Evolutionary conservation across 208 protist species (phyloP).

Genomic region (Trypanosoma scelopori): DNA sequence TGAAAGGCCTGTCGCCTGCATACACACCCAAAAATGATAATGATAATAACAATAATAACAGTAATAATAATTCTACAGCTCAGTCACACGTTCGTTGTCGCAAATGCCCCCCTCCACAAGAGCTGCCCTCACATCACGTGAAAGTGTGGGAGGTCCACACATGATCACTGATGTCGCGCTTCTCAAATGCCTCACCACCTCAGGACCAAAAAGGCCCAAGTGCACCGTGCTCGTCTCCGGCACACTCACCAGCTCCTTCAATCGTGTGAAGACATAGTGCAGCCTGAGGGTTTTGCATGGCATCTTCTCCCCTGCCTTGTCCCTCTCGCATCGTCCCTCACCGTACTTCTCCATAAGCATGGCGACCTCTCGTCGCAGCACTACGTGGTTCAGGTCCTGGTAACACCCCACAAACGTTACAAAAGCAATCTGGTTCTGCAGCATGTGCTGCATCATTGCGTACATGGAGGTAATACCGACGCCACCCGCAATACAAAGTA

Average conservation of each 20-base stretch:
- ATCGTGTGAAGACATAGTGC: constrained; percentile 16
- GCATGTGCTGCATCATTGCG: constrained; percentile 47
- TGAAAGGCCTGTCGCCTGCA: no score
- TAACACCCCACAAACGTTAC: constrained; percentile 60
- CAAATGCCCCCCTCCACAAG: constrained; percentile 45
- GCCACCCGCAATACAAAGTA: constrained; percentile 67
- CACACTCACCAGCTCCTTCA: constrained; percentile 1
- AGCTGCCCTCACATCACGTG: constrained; percentile 19
- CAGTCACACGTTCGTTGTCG: constrained; percentile 30
- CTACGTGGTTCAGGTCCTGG: constrained; percentile 32
- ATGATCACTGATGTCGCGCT: constrained; percentile 32
- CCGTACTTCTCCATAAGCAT: constrained; percentile 27
- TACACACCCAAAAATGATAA: no score
- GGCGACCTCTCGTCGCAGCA: constrained; percentile 47
- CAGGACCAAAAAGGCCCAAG: constrained; percentile 15
- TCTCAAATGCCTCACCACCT: constrained; percentile 15
- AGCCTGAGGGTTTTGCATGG: not conserved
- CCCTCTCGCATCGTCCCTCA: not conserved
- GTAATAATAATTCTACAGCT: no score
- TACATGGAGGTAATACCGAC: constrained; percentile 65
- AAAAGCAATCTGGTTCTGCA: constrained; percentile 34
- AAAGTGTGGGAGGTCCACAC: constrained; percentile 63
- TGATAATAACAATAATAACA: no score
- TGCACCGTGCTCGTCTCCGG: constrained; percentile 16
- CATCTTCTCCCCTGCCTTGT: not conserved